These are phyloP conservation scores for Casuarina equisetifolia DNA, from an alignment of 306 rosid species.

Conservation along the genomic window DNA sequence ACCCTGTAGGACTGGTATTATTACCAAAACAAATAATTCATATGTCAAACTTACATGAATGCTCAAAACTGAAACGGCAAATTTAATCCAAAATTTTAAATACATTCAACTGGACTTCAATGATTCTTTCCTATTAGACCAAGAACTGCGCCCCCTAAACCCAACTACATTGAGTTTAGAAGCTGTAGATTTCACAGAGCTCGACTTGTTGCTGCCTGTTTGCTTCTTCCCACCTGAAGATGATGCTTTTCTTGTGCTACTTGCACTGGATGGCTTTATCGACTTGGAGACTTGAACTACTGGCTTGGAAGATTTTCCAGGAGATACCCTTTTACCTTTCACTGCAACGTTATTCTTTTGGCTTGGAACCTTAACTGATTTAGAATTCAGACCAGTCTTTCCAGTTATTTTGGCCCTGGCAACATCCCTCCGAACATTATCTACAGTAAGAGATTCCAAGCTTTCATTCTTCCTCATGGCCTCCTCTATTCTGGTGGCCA, in stretches of 20 bases:
- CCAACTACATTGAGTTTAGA: conserved; percentile 81
- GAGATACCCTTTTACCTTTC: conserved; percentile 42
- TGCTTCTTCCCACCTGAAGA: conserved; percentile 44
- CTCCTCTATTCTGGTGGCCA: conserved; percentile 83
- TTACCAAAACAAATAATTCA: conserved; percentile 3
- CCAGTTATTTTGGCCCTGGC: conserved; percentile 60
- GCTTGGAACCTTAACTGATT: conserved; percentile 38
- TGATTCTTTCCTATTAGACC: conserved; percentile 49
- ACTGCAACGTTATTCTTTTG: conserved; percentile 30
- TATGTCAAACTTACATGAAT: not conserved
- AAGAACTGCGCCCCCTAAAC: conserved; percentile 69
- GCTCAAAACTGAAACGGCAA: not conserved
- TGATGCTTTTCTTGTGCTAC: conserved; percentile 40
- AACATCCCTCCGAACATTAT: conserved; percentile 59
- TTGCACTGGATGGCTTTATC: conserved; percentile 37
- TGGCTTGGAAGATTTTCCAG: conserved; percentile 35
- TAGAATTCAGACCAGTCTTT: conserved; percentile 52
- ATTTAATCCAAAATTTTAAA: conserved; percentile 1
- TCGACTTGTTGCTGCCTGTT: conserved; percentile 37
- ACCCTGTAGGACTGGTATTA: not conserved
- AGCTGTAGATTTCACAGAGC: conserved; percentile 42
- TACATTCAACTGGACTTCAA: conserved; percentile 34
- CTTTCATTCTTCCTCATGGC: conserved; percentile 91
- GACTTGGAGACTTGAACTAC: conserved; percentile 36
- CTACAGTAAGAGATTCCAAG: conserved; percentile 74